Conservation (phyloP, 805 yeast genomes). For the Saturnispora zaruensis region DNA sequence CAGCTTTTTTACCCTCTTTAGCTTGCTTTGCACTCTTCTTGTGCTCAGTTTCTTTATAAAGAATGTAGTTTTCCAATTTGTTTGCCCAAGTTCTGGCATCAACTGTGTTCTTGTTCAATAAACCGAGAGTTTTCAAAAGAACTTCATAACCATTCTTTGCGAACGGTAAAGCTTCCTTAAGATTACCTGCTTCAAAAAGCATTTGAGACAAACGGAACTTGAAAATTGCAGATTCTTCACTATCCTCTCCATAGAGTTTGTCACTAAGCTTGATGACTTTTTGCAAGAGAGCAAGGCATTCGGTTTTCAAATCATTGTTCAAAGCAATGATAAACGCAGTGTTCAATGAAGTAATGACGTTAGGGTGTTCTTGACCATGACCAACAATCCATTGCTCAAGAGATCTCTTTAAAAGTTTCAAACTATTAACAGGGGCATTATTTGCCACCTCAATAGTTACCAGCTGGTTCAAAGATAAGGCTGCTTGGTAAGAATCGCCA, state of each 20-base stretch:
- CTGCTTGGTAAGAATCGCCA: constrained; percentile 67
- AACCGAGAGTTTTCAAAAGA: constrained; percentile 54
- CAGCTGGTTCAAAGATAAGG: constrained; percentile 63
- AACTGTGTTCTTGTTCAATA: constrained; percentile 55
- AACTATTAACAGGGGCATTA: constrained; percentile 50
- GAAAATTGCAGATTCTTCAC: constrained; percentile 56
- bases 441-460: constrained; percentile 62
- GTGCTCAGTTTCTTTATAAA: constrained; percentile 17
- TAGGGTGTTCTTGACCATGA: constrained; percentile 63
- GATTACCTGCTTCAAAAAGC: constrained; percentile 43
- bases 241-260: constrained; percentile 45
- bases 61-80: constrained; percentile 43
- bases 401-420: constrained; percentile 54
- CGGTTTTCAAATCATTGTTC: constrained; percentile 37
- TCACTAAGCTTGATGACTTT: constrained; percentile 45
- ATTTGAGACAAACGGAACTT: constrained; percentile 63
- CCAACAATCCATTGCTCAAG: constrained; percentile 48
- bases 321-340: constrained; percentile 55
- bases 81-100: constrained; percentile 60
- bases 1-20: constrained; percentile 19
- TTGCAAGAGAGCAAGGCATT: constrained; percentile 45
- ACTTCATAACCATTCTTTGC: constrained; percentile 48
- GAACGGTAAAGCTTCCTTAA: constrained; percentile 46
- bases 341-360: constrained; percentile 51
- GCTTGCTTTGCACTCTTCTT: constrained; percentile 19